Evolutionary conservation across 2,329 filamentous ascomycete genomes (phyloP).

Genomic region (Cadophora sp.): DNA sequence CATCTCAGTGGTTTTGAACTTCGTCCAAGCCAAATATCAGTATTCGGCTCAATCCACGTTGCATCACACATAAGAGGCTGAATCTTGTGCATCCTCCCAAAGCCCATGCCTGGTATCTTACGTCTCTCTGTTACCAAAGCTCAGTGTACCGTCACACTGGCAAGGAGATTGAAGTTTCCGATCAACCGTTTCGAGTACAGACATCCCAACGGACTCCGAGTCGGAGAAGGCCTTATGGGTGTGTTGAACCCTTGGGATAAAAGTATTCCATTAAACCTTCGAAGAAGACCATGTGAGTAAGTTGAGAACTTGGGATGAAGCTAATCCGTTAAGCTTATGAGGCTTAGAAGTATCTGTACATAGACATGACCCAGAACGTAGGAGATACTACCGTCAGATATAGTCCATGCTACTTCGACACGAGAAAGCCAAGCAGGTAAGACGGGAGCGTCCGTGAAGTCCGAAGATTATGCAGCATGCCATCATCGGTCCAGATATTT

Average conservation of each 20-base stretch:
- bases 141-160: slow-evolving; percentile 1
- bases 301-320: background rate
- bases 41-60: background rate
- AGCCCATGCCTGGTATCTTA: background rate
- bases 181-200: background rate
- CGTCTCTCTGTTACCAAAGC: background rate
- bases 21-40: background rate
- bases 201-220: background rate
- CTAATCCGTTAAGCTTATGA: slow-evolving; percentile 1
- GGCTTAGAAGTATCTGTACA: background rate
- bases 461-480: slow-evolving; percentile 1
- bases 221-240: background rate
- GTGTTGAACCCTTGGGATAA: background rate
- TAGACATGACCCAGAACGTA: background rate
- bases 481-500: background rate
- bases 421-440: slow-evolving; percentile 3
- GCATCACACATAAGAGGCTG: slow-evolving; percentile 4
- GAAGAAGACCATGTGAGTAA: background rate
- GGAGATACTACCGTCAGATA: background rate
- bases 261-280: slow-evolving; percentile 4
- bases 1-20: background rate
- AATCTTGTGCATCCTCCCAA: slow-evolving; percentile 1
- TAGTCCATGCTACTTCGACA: background rate
- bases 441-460: slow-evolving; percentile 12
- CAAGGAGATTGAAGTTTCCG: background rate